phyloP scores from a whole-genome alignment of 2,329 filamentous ascomycete species.

The Xylaria digitata region DNA sequence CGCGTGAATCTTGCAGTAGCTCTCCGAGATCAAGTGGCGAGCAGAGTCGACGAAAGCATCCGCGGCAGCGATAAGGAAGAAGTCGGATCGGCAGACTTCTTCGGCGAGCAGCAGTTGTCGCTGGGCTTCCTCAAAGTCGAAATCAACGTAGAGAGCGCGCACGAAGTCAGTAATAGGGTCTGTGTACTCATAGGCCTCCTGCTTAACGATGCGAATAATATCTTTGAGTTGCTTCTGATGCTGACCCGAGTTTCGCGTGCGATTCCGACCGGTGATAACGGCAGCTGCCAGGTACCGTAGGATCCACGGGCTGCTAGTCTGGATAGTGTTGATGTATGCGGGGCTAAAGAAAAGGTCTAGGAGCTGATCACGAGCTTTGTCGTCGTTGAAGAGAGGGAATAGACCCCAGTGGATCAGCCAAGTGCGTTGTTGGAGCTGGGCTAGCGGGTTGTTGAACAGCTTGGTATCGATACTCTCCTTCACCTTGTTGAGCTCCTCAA shows the following conservation, averaged over 20 bases:
- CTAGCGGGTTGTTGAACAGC: conserved; percentile 95
- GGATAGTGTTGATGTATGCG: conserved; percentile 99
- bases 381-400: conserved; percentile 99
- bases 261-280: conserved; percentile 91
- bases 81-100: conserved; percentile 90
- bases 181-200: conserved; percentile 97
- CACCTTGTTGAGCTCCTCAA: conserved; percentile 91
- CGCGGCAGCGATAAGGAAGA: conserved; percentile 88
- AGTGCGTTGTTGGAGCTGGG: conserved; percentile 94
- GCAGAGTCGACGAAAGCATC: conserved; percentile 95
- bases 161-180: conserved; percentile 97
- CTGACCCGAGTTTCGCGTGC: conserved; percentile 80
- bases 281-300: conserved; percentile 92
- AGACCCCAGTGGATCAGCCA: conserved; percentile 99
- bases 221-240: conserved; percentile 99
- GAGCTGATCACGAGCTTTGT: conserved; percentile 87
- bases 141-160: conserved; percentile 93
- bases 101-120: conserved; percentile 88
- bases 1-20: conserved; percentile 99
- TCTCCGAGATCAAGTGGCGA: conserved; percentile 96
- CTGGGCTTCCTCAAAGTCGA: conserved; percentile 97
- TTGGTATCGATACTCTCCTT: conserved; percentile 93
- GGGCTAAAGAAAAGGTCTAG: conserved; percentile 98
- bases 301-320: conserved; percentile 97
- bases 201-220: conserved; percentile 91